Conservation (phyloP, 441 rosid species). For the California macrophylla region DNA sequence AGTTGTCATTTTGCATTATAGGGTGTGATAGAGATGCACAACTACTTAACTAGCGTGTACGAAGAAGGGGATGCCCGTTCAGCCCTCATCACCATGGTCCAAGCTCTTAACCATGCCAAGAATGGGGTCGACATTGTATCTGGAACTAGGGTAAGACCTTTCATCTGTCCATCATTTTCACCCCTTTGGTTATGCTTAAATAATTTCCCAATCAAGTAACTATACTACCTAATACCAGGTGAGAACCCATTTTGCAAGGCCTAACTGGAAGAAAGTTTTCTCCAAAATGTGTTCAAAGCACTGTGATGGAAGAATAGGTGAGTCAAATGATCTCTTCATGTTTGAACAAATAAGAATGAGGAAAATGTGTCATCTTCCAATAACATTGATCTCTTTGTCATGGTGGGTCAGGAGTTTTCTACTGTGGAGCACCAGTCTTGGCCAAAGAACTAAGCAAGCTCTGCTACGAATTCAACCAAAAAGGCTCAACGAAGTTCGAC, state of each 20-base stretch:
- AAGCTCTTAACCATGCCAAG: constrained; percentile 76
- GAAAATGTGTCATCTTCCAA: background rate
- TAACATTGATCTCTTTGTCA: background rate
- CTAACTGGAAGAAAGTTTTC: constrained; percentile 60
- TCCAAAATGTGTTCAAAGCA: constrained; percentile 56
- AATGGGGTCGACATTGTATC: constrained; percentile 85
- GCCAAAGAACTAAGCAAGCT: constrained; percentile 16
- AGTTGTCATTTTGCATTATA: constrained; percentile 8
- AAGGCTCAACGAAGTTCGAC: constrained; percentile 19
- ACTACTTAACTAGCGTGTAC: too few species aligned
- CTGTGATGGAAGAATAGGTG: constrained; percentile 54
- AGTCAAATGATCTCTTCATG: background rate
- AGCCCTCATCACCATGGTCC: constrained; percentile 66
- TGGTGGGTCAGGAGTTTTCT: constrained; percentile 20
- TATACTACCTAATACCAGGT: constrained; percentile 27
- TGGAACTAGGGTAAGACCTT: constrained; percentile 50
- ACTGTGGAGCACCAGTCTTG: constrained; percentile 16
- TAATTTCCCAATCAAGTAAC: too few species aligned
- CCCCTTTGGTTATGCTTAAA: too few species aligned
- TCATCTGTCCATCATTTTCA: too few species aligned
- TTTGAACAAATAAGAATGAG: too few species aligned
- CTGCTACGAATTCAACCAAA: constrained; percentile 20
- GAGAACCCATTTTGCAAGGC: constrained; percentile 64
- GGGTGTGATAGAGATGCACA: constrained; percentile 50
- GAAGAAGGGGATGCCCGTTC: too few species aligned